Conservation (phyloP, 1,284 basidiomycete species). For the Cutaneotrichosporon daszewskae region DNA sequence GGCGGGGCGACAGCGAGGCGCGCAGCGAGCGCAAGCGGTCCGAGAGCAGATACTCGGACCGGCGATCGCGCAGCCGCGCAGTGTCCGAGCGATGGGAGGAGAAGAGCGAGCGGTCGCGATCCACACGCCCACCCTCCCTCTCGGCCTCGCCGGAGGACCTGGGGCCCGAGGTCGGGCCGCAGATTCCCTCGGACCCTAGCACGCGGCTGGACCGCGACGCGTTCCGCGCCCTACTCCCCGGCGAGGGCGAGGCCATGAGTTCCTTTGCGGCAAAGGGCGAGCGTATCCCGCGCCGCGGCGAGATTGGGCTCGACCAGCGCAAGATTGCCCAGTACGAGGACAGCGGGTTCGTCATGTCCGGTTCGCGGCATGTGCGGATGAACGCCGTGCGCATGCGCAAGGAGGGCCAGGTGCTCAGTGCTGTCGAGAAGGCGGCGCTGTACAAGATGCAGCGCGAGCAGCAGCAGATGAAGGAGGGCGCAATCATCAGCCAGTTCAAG, state of each 20-base stretch:
- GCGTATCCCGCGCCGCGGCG: conserved; percentile 95
- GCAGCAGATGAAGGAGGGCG: conserved; percentile 73
- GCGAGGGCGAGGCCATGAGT: conserved; percentile 96
- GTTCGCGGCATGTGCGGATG: conserved; percentile 86
- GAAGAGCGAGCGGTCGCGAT: not conserved
- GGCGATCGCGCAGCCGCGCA: not conserved
- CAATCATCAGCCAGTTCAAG: conserved; percentile 62
- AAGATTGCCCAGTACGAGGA: conserved; percentile 81
- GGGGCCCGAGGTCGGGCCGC: conserved; percentile 66
- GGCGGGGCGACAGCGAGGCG: conserved; percentile 19
- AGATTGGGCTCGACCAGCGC: conserved; percentile 84
- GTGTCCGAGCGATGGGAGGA: not conserved
- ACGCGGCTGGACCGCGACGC: conserved; percentile 56
- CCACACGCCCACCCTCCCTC: conserved; percentile 37
- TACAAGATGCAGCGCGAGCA: conserved; percentile 90
- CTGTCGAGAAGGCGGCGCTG: conserved; percentile 93
- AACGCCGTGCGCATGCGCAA: conserved; percentile 93
- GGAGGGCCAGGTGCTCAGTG: conserved; percentile 97
- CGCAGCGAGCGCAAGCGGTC: not conserved
- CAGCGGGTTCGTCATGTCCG: conserved; percentile 98
- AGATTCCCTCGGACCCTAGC: conserved; percentile 43
- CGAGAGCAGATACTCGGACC: not conserved
- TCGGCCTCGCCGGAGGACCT: too few species aligned
- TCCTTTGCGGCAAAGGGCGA: conserved; percentile 82
- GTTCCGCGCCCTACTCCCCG: conserved; percentile 78